These are phyloP conservation scores for Candida namnaoensis DNA, from an alignment of 805 yeast species.

Conservation along the genomic window DNA sequence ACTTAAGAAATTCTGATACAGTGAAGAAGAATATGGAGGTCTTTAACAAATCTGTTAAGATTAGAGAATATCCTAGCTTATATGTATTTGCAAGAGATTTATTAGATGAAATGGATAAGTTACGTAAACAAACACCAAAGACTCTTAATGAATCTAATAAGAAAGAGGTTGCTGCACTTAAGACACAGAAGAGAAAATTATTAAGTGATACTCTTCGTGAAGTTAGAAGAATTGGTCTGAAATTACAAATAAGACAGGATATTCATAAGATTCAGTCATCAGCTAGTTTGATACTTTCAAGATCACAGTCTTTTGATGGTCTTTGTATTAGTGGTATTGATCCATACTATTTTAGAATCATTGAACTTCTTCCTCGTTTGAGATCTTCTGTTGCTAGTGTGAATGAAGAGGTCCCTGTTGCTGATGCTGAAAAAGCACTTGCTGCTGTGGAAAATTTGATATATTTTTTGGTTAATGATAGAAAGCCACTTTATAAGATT, in stretches of 20 bases:
- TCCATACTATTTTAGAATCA: slow-evolving; percentile 50
- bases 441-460: slow-evolving; percentile 70
- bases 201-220: slow-evolving; percentile 73
- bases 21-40: slow-evolving; percentile 49
- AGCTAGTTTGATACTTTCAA: slow-evolving; percentile 53
- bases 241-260: slow-evolving; percentile 54
- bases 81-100: slow-evolving; percentile 47
- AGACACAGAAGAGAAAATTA: slow-evolving; percentile 71
- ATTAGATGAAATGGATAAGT: slow-evolving; percentile 45
- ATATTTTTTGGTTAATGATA: slow-evolving; percentile 42
- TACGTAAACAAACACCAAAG: slow-evolving; percentile 73
- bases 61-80: slow-evolving; percentile 37
- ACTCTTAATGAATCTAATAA: slow-evolving; percentile 65
- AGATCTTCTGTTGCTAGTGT: slow-evolving; percentile 54
- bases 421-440: slow-evolving; percentile 68
- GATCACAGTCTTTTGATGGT: slow-evolving; percentile 34
- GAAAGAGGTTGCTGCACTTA: slow-evolving; percentile 59
- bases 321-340: slow-evolving; percentile 36
- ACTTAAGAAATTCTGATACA: slow-evolving; percentile 40
- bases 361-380: slow-evolving; percentile 77
- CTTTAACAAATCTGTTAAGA: slow-evolving; percentile 27
- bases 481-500: slow-evolving; percentile 34
- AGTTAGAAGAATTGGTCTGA: slow-evolving; percentile 69
- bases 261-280: slow-evolving; percentile 55
- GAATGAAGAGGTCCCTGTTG: slow-evolving; percentile 66